Percentiles rank a stretch among this genome's conserved stretches.
Conservation (phyloP, 768 basidiomycete species). For the Tephrocybe sp. region DNA sequence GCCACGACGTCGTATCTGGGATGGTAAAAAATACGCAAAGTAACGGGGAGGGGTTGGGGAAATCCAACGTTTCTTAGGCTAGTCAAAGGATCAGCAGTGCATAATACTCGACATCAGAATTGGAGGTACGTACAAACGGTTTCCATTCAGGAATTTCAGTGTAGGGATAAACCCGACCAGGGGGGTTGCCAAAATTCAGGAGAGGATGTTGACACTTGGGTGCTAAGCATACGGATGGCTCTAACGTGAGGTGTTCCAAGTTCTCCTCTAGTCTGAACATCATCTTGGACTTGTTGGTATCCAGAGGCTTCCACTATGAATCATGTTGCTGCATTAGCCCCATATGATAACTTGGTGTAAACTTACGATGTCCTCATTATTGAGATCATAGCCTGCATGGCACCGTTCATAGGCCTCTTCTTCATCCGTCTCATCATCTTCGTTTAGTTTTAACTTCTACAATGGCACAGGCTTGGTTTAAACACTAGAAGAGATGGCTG, state of each 20-base stretch:
- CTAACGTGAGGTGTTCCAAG: slow-evolving; percentile 7
- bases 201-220: slow-evolving; percentile 4
- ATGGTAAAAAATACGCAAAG: neutral
- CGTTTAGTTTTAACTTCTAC: slow-evolving; percentile 8
- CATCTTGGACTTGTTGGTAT: slow-evolving; percentile 12
- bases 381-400: slow-evolving; percentile 23
- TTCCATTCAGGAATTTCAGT: slow-evolving; percentile 14
- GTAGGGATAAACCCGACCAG: neutral
- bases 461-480: neutral
- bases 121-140: slow-evolving; percentile 4
- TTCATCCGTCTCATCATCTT: slow-evolving; percentile 10
- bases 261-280: slow-evolving; percentile 8
- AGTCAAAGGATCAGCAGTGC: too few species aligned
- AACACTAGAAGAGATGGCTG: neutral
- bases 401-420: slow-evolving; percentile 12
- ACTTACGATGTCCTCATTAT: slow-evolving; percentile 22
- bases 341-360: neutral
- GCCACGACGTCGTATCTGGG: slow-evolving; percentile 7
- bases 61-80: neutral
- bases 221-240: slow-evolving; percentile 2
- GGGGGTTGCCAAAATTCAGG: slow-evolving; percentile 11
- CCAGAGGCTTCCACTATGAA: slow-evolving; percentile 18
- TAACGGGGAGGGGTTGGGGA: slow-evolving; percentile 1
- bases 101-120: neutral
- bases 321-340: neutral